These are phyloP conservation scores for Aspergillus chevalieri DNA, from an alignment of 2,329 filamentous ascomycete genomes.

Conservation along the genomic window DNA sequence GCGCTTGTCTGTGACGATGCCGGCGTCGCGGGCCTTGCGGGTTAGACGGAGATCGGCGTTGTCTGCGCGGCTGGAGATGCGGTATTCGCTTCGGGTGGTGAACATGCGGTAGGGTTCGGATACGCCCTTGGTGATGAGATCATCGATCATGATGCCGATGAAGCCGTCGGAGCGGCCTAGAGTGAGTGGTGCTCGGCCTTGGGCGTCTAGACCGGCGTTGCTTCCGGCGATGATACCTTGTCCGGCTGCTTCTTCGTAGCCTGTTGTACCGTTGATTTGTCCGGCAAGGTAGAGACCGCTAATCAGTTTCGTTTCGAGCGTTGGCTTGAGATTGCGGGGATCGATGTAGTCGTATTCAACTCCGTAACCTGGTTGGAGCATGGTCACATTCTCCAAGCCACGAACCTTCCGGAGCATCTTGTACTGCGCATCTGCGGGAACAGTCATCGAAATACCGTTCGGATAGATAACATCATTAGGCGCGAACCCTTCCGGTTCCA, in stretches of 20 bases:
- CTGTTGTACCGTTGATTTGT: slow-evolving; percentile 97
- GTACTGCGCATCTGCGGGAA: slow-evolving; percentile 81
- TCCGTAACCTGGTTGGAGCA: slow-evolving; percentile 93
- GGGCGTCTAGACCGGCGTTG: slow-evolving; percentile 80
- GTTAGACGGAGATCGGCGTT: slow-evolving; percentile 90
- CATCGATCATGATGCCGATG: slow-evolving; percentile 98
- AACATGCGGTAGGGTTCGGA: slow-evolving; percentile 98
- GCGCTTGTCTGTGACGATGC: slow-evolving; percentile 70
- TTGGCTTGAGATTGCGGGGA: slow-evolving; percentile 77
- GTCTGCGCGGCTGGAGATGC: slow-evolving; percentile 84
- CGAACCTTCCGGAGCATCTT: slow-evolving; percentile 75
- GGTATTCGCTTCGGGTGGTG: slow-evolving; percentile 89
- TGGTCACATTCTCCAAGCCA: slow-evolving; percentile 81
- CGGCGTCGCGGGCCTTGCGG: slow-evolving; percentile 65
- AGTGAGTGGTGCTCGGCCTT: slow-evolving; percentile 58
- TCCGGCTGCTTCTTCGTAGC: slow-evolving; percentile 93
- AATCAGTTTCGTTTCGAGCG: slow-evolving; percentile 90
- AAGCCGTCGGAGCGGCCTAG: slow-evolving; percentile 83
- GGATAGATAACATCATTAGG: slow-evolving; percentile 81
- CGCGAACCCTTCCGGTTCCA: slow-evolving; percentile 91
- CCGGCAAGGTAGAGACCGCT: slow-evolving; percentile 83
- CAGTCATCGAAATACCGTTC: slow-evolving; percentile 95
- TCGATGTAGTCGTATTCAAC: slow-evolving; percentile 99
- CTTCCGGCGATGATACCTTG: slow-evolving; percentile 90
- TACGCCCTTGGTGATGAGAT: slow-evolving; percentile 92